Percentiles rank a stretch among this genome's conserved stretches.
phyloP scores from a whole-genome alignment of 306 rosid genomes.

The Pachyrhizus erosus region DNA sequence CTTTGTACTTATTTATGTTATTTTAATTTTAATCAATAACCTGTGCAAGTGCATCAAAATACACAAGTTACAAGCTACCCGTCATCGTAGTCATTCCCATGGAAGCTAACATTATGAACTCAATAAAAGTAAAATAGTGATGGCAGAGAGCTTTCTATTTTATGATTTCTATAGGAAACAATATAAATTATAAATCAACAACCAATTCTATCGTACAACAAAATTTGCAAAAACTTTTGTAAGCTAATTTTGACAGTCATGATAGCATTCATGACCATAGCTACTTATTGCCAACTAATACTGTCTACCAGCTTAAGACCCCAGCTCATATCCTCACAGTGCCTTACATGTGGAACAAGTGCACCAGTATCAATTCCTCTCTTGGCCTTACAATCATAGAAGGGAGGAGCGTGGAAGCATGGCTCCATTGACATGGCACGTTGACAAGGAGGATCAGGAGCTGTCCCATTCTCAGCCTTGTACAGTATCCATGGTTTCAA shows the following conservation, averaged over 20 bases:
- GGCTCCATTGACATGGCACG: conserved; percentile 76
- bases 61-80: neutral
- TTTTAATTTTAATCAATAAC: neutral
- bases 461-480: conserved; percentile 69
- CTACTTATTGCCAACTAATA: conserved; percentile 19
- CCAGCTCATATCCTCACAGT: conserved; percentile 90
- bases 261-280: neutral
- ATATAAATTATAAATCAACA: neutral
- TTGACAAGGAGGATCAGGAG: conserved; percentile 67
- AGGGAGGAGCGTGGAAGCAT: conserved; percentile 79
- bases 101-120: neutral
- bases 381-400: conserved; percentile 74
- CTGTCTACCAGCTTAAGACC: conserved; percentile 71
- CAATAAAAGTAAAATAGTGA: neutral
- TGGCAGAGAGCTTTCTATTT: neutral
- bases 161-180: neutral
- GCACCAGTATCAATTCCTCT: conserved; percentile 63
- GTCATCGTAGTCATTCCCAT: neutral
- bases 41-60: neutral
- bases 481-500: conserved; percentile 72
- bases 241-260: conserved; percentile 11
- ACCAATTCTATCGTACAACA: conserved; percentile 35
- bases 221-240: conserved; percentile 26
- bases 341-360: conserved; percentile 72
- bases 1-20: too few species aligned